Percentiles rank a stretch among this genome's conserved stretches.
Conservation (phyloP, 495 filamentous ascomycete species). For the Lichenothelia convexa region DNA sequence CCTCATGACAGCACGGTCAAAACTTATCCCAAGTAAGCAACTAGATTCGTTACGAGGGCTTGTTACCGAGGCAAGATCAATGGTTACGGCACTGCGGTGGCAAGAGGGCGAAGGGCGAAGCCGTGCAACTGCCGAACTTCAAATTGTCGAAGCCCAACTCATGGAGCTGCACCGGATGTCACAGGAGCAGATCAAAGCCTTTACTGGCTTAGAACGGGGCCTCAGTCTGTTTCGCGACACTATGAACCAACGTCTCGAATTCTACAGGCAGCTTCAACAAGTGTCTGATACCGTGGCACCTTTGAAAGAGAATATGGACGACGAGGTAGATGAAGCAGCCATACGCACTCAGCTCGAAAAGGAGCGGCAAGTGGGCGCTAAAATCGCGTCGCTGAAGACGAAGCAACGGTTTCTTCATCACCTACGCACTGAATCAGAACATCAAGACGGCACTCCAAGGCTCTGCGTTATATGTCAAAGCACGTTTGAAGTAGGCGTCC, state of each 20-base stretch:
- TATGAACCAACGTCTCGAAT: constrained; percentile 70
- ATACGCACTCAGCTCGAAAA: constrained; percentile 15
- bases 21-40: constrained; percentile 36
- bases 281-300: constrained; percentile 73
- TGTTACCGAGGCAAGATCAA: constrained; percentile 45
- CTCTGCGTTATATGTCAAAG: constrained; percentile 69
- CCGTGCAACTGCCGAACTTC: constrained; percentile 46
- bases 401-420: constrained; percentile 57
- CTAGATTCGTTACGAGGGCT: constrained; percentile 49
- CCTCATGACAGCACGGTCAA: constrained; percentile 36
- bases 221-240: constrained; percentile 54
- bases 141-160: constrained; percentile 37
- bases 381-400: constrained; percentile 40
- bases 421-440: constrained; percentile 37
- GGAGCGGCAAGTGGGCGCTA: constrained; percentile 32
- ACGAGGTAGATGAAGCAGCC: constrained; percentile 23
- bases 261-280: constrained; percentile 71
- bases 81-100: constrained; percentile 42
- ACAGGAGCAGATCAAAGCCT: constrained; percentile 44
- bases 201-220: constrained; percentile 44
- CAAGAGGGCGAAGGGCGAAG: constrained; percentile 38
- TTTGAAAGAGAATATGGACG: constrained; percentile 39
- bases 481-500: constrained; percentile 53
- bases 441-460: constrained; percentile 22
- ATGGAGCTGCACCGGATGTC: constrained; percentile 40